Base-by-base conservation (phyloP, 257 asterid species). In the Solanum tarijense region DNA sequence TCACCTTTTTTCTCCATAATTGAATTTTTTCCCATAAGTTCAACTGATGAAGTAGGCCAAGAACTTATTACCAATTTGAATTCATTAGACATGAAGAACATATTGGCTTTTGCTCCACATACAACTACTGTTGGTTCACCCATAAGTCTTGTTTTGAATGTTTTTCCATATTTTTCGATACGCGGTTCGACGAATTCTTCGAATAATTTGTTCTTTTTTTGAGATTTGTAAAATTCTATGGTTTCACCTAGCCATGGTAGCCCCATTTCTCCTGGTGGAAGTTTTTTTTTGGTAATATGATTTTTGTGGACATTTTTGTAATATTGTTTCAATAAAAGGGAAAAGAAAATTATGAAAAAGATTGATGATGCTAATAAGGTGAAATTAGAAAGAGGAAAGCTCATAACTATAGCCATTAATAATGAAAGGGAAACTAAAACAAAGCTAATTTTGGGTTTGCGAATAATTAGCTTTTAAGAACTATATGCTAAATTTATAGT, bases 1-100 rank as follows among this genome's bases (percentile, higher is more conserved):
- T 93, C 98, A 1, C 99, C 99, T 83, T 87, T 95, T 88, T 94
- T 96, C 92, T 94, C 99, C 99, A 96, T 96, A 83, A 96, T 96
- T 0, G 96, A 94, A 68, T 95, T 88, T 84, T 84, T 87, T 1
- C 98, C 98, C 99, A 96, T 96, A n/a, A 96, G 88, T 85, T 94
- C 95, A 21, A 96, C 98, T 0, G 96, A 93, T 0, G 99, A 95
- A 7, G 98, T 84, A 9, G 99, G 99, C 99, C 99, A 96, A 12
- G 99, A 95, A 89, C 99, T 96, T 21, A 96, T 92, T 2, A 96
- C 98, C 60, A 96, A 85, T 90, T 94, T 96, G 92, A 95, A 96
- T 83, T 96, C 98, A 62, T 94, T 96, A 2, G 99, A 93, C 84
- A 96, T 85, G 89, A 96, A 92, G 91, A 96, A 96, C 88, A 92